Base-by-base conservation (phyloP, 139 green algal genomes). In the Micromonas pusilla region DNA sequence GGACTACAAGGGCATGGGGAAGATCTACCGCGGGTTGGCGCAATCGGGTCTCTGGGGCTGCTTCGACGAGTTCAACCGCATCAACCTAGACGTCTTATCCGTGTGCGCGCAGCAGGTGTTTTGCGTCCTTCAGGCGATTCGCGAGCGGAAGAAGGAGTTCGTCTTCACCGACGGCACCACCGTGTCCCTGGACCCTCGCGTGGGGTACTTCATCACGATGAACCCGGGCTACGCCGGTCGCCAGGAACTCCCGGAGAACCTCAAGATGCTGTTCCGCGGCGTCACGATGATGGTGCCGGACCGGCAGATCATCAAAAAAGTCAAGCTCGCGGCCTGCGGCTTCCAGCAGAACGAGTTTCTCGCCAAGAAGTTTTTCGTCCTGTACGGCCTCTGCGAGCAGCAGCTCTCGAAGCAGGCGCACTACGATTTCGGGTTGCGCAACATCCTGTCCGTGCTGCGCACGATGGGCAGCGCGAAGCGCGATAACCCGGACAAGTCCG, bases 1-100 rank as follows among this genome's bases (percentile, higher is more conserved):
- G 76, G 91, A 96, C 81, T 93, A 93, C 88, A 93, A 93, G 83
- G 91, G 88, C 34, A 96, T 96, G 91, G 91, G 87, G 38, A 85
- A 65, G 63, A 96, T 93, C 79, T 96, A 93, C 82, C 85, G 68
- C 39, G 91, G 91, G 28, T 83, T 96, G 32, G 89, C 92, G 53
- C 91, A 96, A 86, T 93, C 86, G 54, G 91, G 91, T 52, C 88
- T 88, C 5, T 96, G 91, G 91, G 91, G 91, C 70, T 96, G 91
- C 83, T 96, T 96, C 70, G 91, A 96, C 71, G 91, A 96, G 84
- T 96, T 96, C 87, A 96, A 96, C 77, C 84, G 91, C 60, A 96
- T 96, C 79, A 88, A 96, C 68, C 85, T 88, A 6, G 91, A 96
- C 76, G 91, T 96, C 73, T 87, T 96, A 39, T 86, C 73, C 6